Conservation (phyloP, 2,329 filamentous ascomycete genomes). For the Arthrobotrys pseudoclavata region DNA sequence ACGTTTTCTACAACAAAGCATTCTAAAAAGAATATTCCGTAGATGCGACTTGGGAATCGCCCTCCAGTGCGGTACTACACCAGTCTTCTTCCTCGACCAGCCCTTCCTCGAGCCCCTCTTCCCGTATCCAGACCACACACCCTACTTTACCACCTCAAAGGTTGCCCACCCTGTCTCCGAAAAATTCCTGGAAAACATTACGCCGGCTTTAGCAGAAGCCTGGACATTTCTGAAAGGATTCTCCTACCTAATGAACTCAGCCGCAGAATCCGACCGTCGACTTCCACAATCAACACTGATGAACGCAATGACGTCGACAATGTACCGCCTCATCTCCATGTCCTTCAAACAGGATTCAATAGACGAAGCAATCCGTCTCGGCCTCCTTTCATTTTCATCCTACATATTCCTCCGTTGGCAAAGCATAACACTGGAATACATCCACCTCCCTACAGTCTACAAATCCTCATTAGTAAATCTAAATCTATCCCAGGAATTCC, state of each 20-base stretch:
- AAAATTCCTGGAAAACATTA: conserved; percentile 58
- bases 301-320: conserved; percentile 66
- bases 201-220: conserved; percentile 60
- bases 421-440: conserved; percentile 47
- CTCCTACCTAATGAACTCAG: conserved; percentile 64
- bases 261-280: conserved; percentile 59
- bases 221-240: conserved; percentile 64
- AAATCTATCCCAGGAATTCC: conserved; percentile 29
- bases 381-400: conserved; percentile 66
- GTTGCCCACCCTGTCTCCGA: not conserved
- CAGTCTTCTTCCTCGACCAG: conserved; percentile 63
- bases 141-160: conserved; percentile 20
- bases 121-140: conserved; percentile 62
- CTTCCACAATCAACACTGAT: conserved; percentile 62
- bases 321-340: conserved; percentile 67
- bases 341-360: conserved; percentile 63
- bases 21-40: not conserved
- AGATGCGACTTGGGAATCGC: conserved; percentile 64
- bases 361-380: conserved; percentile 66
- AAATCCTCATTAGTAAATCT: conserved; percentile 54
- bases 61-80: conserved; percentile 60
- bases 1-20: not conserved
- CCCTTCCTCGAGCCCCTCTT: conserved; percentile 61
- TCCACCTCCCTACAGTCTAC: conserved; percentile 60
- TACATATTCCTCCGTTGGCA: conserved; percentile 66